Conservation (phyloP, 2,329 filamentous ascomycete genomes). For the Plectosphaerella cucumerina region DNA sequence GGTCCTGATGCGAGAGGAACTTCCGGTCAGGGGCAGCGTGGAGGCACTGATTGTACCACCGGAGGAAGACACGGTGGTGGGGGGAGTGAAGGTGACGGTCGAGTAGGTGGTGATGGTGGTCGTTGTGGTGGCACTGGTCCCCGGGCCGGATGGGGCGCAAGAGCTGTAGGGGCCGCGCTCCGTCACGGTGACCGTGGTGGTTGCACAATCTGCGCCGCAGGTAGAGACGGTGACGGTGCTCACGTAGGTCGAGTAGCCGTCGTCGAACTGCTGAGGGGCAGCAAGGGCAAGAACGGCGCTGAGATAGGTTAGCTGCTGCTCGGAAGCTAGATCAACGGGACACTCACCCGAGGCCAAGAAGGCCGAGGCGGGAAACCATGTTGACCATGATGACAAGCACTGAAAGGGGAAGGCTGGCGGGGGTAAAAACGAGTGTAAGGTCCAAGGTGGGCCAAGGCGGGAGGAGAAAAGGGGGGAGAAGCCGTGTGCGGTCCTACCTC, state of each 20-base stretch:
- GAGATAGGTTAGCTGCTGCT: not conserved
- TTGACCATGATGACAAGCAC: constrained; percentile 15
- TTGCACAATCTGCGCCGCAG: constrained; percentile 8
- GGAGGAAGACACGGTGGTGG: not conserved
- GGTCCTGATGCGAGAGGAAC: not conserved
- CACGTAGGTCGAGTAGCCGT: not conserved
- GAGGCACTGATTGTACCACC: not conserved
- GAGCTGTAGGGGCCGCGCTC: constrained; percentile 22
- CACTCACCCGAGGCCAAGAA: constrained; percentile 23
- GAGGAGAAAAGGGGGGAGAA: not conserved
- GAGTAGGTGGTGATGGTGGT: not conserved
- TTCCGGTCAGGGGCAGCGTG: constrained; percentile 1
- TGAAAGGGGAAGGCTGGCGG: constrained; percentile 1
- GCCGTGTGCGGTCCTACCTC: not conserved
- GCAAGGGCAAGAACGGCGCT: constrained; percentile 20
- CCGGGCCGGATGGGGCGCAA: constrained; percentile 17
- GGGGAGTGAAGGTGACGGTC: constrained; percentile 1
- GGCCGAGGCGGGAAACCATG: constrained; percentile 17
- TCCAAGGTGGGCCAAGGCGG: not conserved
- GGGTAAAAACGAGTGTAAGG: constrained; percentile 18
- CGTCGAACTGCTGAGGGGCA: constrained; percentile 8
- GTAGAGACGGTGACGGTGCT: constrained; percentile 6
- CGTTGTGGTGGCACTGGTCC: constrained; percentile 4
- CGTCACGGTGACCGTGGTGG: constrained; percentile 23
- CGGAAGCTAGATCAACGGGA: not conserved